phyloP scores from a whole-genome alignment of 179 eudicot species.

The Beta macrorhiza region DNA sequence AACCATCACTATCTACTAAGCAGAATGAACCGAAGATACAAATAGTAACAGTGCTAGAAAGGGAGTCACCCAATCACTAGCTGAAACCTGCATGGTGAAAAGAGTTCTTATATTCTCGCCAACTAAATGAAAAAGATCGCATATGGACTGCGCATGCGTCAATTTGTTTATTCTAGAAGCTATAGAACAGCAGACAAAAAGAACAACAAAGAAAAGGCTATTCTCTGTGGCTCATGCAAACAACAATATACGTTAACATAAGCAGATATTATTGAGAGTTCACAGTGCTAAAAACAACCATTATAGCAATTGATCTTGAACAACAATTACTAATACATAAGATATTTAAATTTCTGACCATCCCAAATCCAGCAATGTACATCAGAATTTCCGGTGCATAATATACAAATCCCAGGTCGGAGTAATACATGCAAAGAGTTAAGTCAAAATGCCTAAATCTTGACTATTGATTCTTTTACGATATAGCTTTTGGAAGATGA shows the following conservation, averaged over 20 bases:
- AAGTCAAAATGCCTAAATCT: not conserved
- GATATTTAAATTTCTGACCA: not conserved
- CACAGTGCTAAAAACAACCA: not conserved
- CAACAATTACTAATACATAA: not conserved
- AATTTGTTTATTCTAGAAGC: not conserved
- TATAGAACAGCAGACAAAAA: conserved; percentile 11
- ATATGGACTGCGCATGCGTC: not conserved
- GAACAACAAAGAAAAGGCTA: not conserved
- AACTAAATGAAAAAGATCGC: conserved; percentile 2
- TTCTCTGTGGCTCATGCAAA: conserved; percentile 8
- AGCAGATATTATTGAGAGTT: not conserved
- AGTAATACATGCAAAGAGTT: not conserved
- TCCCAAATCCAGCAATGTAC: not conserved
- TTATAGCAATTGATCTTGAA: not conserved
- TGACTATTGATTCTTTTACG: not conserved
- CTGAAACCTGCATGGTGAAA: conserved; percentile 21
- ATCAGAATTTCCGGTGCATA: not conserved
- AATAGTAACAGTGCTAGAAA: conserved; percentile 27
- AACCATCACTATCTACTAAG: conserved; percentile 18
- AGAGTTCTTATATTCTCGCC: conserved; percentile 1
- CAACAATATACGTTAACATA: not conserved
- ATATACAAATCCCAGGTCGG: not conserved
- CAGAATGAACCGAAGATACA: conserved; percentile 32
- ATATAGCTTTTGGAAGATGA: not conserved
- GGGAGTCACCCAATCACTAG: conserved; percentile 15